Base-by-base conservation (phyloP, 2,329 filamentous ascomycete species). In the Cladosporium halotolerans region DNA sequence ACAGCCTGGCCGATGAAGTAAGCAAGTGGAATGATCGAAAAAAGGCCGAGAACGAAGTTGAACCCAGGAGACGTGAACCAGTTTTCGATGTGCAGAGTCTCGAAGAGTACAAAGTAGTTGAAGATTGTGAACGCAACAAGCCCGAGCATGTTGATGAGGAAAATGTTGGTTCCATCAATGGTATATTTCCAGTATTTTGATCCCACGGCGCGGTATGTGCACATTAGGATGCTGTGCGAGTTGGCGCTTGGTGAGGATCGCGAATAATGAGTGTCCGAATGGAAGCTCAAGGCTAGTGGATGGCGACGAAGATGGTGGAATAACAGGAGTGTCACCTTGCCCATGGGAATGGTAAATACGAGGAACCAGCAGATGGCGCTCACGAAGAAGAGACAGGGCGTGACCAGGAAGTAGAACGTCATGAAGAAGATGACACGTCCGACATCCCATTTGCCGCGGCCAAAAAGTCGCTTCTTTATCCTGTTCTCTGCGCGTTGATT, bases 101-200 rank as follows among this genome's bases (percentile, higher is more conserved):
- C 75, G 33, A 84, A 79, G 23, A 99, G 76, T 19, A 99, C 77
- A 55, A 84, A 84, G 78, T 92, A 97, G 75, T 99, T 93, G 60
- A 95, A 82, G 58, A 99, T 95, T 65, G 92, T 88, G 66, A 99
- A 96, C 19, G 88, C 75, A n/a, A 99, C 93, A 14, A 99, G 82
- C 10, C 83, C 86, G 74, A 97, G 89, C 54, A 99, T 80, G 69
- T 99, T 99, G 76, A 99, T 96, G 60, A 99, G 82, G 73, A 99
- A 97, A 67, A 99, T 95, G 72, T 99, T 99, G 57, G 93, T 99
- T 52, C 93, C 95, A 67, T 99, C 93, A 55, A 99, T 79, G 3
- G 93, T 99, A 73, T 99, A 99, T 73, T 99, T 99, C 92, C 95
- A 99, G 76, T 99, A 99, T 70, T 92, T 92, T 61, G 84, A 78